Base-by-base conservation (phyloP, 1,284 basidiomycete genomes). In the Rhodotorula sp. region DNA sequence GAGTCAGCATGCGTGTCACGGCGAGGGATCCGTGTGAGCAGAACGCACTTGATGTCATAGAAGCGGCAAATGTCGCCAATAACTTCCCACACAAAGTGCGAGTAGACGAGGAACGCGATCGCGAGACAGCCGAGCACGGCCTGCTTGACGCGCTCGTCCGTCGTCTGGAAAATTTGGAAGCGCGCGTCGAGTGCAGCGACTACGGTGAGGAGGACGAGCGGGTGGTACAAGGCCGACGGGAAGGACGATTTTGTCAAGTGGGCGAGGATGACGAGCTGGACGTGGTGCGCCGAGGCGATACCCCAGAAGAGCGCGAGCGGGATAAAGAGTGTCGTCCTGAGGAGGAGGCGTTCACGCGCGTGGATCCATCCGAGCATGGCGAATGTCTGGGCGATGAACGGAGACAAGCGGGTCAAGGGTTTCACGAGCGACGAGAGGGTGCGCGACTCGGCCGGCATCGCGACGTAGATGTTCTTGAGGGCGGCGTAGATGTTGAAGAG, bases 251-350 rank as follows among this genome's bases (percentile, higher is more conserved):
- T 88, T 62, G 93, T 95, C 54, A 98, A 88, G 81, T 99, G 95
- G 0, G 94, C 92, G 48, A 97, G 83, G 79, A 98, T 98, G 82
- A 98, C 90, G 75, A 91, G 84, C 49, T 93, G 92, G 57, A 97
- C 95, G 62, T 85, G 82, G 78, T 85, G 84, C 6, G 84, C 82
- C 72, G 83, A 82, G 7, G 65, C 62, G 29, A 78, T 49, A 29
- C 78, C 95, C 93, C 94, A 98, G 57, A 89, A 89, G 74, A 87
- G 88, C 26, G 95, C 81, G 84, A 95, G 95, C 1, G 94, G 92
- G 8, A 98, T 82, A 78, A 97, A 88, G 29, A 89, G 84, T 2
- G 87, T 82, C 60, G 82, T 82, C 69, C 83, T 80, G 5, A 86
- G 80, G 64, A 84, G 78, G 44, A 78, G 83, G n/a, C 86, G 82